phyloP scores from a whole-genome alignment of 768 basidiomycete species.

The Suillus sp. region DNA sequence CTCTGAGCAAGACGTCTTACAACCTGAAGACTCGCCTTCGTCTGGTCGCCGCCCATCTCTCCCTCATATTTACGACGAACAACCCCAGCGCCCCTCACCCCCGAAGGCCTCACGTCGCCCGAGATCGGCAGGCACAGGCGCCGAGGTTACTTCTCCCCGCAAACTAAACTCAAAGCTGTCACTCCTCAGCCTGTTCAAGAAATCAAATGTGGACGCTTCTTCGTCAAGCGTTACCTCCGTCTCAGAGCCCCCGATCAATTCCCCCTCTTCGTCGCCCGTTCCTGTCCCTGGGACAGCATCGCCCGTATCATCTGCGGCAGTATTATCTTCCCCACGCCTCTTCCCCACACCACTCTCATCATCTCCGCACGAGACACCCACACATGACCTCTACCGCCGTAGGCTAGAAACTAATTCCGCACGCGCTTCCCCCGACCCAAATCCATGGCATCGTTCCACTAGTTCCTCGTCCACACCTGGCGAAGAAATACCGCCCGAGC shows the following conservation, averaged over 20 bases:
- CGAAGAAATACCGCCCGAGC: conserved; percentile 31
- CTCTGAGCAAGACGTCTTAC: conserved; percentile 20
- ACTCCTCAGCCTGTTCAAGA: conserved; percentile 73
- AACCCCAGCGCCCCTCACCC: conserved; percentile 36
- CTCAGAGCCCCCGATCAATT: conserved; percentile 31
- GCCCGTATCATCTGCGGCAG: conserved; percentile 20
- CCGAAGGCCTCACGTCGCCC: conserved; percentile 52
- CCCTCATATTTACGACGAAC: conserved; percentile 50
- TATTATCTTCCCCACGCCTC: conserved; percentile 34
- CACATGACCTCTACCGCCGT: conserved; percentile 22
- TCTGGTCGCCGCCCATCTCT: conserved; percentile 68
- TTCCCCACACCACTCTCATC: conserved; percentile 27
- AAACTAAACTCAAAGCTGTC: conserved; percentile 73
- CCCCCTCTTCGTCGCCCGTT: conserved; percentile 30
- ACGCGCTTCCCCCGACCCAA: conserved; percentile 37
- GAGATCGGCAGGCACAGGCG: conserved; percentile 70
- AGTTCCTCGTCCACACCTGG: conserved; percentile 24
- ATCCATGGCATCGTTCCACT: conserved; percentile 38
- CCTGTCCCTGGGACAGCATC: conserved; percentile 23
- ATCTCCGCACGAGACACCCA: conserved; percentile 32
- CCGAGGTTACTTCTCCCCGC: conserved; percentile 47
- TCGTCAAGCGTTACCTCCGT: conserved; percentile 37
- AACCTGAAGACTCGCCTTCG: conserved; percentile 16
- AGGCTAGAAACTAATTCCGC: conserved; percentile 28
- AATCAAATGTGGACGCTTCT: conserved; percentile 44